Evolutionary conservation across 345 rosid species (phyloP).

Genomic region (Camelina sativa): DNA sequence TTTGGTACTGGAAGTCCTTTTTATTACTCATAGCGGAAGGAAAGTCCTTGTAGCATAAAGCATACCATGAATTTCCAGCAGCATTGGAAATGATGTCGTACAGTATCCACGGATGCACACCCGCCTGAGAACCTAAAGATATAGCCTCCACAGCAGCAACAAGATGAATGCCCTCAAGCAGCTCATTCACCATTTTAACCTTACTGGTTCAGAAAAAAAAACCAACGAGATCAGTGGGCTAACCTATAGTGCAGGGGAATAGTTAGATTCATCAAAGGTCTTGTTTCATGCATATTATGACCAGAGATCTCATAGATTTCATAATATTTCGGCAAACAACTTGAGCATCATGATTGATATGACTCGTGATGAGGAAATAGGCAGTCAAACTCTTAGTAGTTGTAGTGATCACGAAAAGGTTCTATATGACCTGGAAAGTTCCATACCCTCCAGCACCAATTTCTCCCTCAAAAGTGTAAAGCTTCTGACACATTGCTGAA

Average conservation of each 20-base stretch:
- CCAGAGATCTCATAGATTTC: conserved; percentile 12
- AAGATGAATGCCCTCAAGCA: conserved; percentile 89
- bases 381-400: conserved; percentile 16
- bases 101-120: conserved; percentile 90
- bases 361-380: not conserved
- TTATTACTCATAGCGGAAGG: conserved; percentile 3
- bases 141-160: conserved; percentile 92
- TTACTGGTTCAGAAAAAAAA: conserved; percentile 55
- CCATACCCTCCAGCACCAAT: conserved; percentile 81
- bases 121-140: conserved; percentile 68
- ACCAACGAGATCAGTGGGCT: conserved; percentile 4
- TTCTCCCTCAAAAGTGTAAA: conserved; percentile 77
- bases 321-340: conserved; percentile 1
- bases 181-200: conserved; percentile 72
- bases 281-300: conserved; percentile 20
- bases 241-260: conserved; percentile 6
- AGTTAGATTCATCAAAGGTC: not conserved
- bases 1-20: conserved; percentile 6
- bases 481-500: conserved; percentile 78
- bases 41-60: conserved; percentile 20
- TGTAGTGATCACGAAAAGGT: conserved; percentile 12
- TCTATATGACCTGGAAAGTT: conserved; percentile 38
- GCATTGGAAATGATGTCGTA: conserved; percentile 95
- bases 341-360: conserved; percentile 17
- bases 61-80: conserved; percentile 98